These are phyloP conservation scores for Zostera marina DNA, from an alignment of 116 monocot species.

Conservation along the genomic window DNA sequence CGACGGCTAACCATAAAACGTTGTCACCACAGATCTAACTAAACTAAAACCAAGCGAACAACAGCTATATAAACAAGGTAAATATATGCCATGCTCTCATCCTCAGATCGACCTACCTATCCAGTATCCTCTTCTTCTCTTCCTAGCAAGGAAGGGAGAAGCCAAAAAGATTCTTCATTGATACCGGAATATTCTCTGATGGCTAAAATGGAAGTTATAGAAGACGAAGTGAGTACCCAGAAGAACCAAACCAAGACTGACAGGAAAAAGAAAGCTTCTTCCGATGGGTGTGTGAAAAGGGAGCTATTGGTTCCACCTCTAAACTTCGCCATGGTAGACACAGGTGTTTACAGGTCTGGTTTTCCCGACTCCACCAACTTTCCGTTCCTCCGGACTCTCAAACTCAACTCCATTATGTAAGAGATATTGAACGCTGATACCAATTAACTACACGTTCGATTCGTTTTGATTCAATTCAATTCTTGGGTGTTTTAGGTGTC, in stretches of 20 bases:
- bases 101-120: too few species aligned
- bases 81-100: too few species aligned
- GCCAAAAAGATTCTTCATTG: too few species aligned
- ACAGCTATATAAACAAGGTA: too few species aligned
- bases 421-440: background rate
- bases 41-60: too few species aligned
- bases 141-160: too few species aligned
- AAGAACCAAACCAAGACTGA: background rate
- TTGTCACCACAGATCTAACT: too few species aligned
- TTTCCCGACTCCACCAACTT: constrained; percentile 35
- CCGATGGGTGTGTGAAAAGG: background rate
- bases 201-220: background rate
- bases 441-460: too few species aligned
- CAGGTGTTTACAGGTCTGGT: constrained; percentile 44
- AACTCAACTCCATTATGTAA: constrained; percentile 39
- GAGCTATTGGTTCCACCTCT: constrained; percentile 30
- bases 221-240: background rate
- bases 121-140: too few species aligned
- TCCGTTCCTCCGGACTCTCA: constrained; percentile 26
- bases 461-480: too few species aligned
- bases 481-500: constrained; percentile 19
- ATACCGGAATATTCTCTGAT: constrained; percentile 1
- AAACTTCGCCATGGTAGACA: constrained; percentile 48
- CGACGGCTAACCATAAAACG: too few species aligned
- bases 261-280: background rate